Conservation (phyloP, 176 grass and related monocot species). For the Aegilops sharonensis region DNA sequence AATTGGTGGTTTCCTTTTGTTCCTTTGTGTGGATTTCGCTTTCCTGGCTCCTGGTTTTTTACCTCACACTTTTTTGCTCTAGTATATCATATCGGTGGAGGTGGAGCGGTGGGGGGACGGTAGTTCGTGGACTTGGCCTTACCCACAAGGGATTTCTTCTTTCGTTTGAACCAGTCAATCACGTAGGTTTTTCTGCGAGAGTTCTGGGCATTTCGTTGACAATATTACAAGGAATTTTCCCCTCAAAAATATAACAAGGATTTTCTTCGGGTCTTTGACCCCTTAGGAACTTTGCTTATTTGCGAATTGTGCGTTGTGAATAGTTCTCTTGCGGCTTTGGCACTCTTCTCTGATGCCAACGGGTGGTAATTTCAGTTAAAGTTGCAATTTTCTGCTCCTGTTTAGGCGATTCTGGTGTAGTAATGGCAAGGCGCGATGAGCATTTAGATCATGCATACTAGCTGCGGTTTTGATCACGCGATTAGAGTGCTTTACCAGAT, state of each 20-base stretch:
- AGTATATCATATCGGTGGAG: no score
- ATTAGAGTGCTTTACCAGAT: neutral
- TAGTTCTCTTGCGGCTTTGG: neutral
- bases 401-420: neutral
- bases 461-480: neutral
- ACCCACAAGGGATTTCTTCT: neutral
- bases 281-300: neutral
- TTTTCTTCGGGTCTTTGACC: neutral
- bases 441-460: neutral
- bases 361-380: neutral
- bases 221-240: neutral
- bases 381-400: neutral
- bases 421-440: neutral
- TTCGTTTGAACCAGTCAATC: neutral
- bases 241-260: no score
- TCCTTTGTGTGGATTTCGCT: slow-evolving; percentile 8
- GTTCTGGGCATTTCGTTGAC: neutral
- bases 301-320: neutral
- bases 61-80: neutral
- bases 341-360: neutral
- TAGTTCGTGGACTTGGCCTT: neutral
- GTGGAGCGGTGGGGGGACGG: neutral
- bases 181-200: neutral
- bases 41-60: neutral
- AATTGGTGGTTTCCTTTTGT: slow-evolving; percentile 20